Evolutionary conservation across 768 basidiomycete genomes (phyloP), one percentile per base, ranked within the genome.

Genomic region (Lactarius akahatsu): DNA sequence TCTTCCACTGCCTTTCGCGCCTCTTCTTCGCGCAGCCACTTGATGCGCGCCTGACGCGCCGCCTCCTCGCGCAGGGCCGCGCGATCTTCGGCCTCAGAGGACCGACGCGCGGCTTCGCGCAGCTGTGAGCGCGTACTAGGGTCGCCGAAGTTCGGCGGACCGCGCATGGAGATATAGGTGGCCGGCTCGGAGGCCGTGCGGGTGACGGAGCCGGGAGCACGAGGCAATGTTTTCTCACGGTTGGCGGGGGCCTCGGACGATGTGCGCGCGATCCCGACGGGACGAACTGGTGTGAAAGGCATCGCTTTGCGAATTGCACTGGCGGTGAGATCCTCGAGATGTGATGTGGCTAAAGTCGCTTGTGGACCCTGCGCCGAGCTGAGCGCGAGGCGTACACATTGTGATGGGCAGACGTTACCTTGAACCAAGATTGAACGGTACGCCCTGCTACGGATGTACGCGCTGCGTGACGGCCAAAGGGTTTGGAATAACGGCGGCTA

Each of bases 351-450:
- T 23, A 69, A 43, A 5, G 58, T 69, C 11, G 58, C 69, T 15
- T 69, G 69, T 36, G 30, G 66, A 2, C 58, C 62, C 69, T 69
- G 9, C 10, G 16, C 23, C n/a, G 45, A 54, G 2, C 18, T 67
- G 18, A 52, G 40, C 20, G 38, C 11, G 26, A n/a, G 64, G n/a
- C 20, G 23, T 16, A 40, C 13, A 45, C 23, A 23, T 32, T 63
- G n/a, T 20, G 45, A 47, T 26, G 45, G 40, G 36, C n/a, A 36
- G 6, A 56, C 59, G 45, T 34, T 34, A 69, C 69, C 66, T 59
- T 68, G 54, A 67, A 69, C 69, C 69, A 69, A 4, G 69, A 63
- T 56, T 69, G 69, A 16, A 69, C 66, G n/a, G 69, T 69, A 2
- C 66, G 66, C 4, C 61, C 63, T 0, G 66, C 58, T 58, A 61